phyloP scores from a whole-genome alignment of 2,329 filamentous ascomycete genomes.

The Penicillium sclerotigenum region DNA sequence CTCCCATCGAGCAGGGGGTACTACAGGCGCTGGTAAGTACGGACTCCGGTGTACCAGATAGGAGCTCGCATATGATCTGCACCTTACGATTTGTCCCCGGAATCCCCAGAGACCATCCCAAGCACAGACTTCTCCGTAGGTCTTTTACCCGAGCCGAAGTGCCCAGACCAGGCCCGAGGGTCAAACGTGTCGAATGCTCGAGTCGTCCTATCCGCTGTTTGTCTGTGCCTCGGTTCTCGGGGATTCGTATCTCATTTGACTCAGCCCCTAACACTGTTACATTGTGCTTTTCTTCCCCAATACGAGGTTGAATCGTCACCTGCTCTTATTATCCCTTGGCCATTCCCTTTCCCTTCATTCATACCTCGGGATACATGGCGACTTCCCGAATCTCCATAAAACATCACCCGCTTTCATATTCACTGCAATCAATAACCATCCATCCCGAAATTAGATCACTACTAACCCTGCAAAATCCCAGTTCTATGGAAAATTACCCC shows the following conservation, averaged over 20 bases:
- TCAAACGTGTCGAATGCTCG: background rate
- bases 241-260: slow-evolving; percentile 1
- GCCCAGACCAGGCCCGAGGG: slow-evolving; percentile 3
- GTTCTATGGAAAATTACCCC: slow-evolving; percentile 93
- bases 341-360: background rate
- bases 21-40: slow-evolving; percentile 64
- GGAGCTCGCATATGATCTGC: slow-evolving; percentile 2
- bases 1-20: slow-evolving; percentile 69
- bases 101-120: background rate
- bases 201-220: background rate
- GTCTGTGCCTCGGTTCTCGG: slow-evolving; percentile 6
- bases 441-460: background rate
- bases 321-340: slow-evolving; percentile 1
- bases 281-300: background rate
- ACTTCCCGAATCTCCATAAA: background rate
- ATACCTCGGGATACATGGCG: background rate
- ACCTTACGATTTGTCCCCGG: slow-evolving; percentile 2
- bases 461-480: slow-evolving; percentile 30
- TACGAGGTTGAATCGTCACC: background rate
- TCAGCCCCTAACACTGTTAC: background rate
- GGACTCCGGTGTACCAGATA: background rate
- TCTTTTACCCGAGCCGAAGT: slow-evolving; percentile 1
- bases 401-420: background rate
- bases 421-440: background rate
- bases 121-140: slow-evolving; percentile 6